Conservation (phyloP, 257 asterid genomes). For the Cinchona pubescens region DNA sequence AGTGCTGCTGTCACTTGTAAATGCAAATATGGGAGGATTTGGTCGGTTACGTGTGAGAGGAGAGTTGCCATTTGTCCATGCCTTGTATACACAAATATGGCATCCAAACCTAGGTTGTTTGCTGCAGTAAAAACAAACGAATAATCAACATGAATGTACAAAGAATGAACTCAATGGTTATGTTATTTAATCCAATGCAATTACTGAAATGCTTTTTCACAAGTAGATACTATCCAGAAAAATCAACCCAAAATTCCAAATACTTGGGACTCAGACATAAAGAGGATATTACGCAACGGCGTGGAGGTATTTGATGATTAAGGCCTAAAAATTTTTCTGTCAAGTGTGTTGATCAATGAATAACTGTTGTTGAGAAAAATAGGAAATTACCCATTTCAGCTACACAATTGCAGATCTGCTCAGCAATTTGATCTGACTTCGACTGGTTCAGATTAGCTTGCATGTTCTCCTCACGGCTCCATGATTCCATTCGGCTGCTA, state of each 20-base stretch:
- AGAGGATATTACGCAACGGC: background rate
- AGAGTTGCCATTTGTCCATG: slow-evolving; percentile 81
- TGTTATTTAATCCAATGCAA: background rate
- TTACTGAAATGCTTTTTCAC: background rate
- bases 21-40: slow-evolving; percentile 71
- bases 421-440: slow-evolving; percentile 57
- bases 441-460: slow-evolving; percentile 37
- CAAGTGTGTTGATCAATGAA: background rate
- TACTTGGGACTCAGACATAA: background rate
- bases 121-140: slow-evolving; percentile 40
- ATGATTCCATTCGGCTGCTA: slow-evolving; percentile 72
- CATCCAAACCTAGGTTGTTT: slow-evolving; percentile 68
- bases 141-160: background rate
- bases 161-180: background rate
- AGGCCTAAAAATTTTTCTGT: background rate
- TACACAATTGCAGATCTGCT: slow-evolving; percentile 70
- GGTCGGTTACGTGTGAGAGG: slow-evolving; percentile 75
- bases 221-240: background rate
- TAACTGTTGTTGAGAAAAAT: background rate
- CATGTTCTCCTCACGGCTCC: slow-evolving; percentile 67
- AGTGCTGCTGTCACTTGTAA: slow-evolving; percentile 60
- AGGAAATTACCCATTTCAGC: slow-evolving; percentile 70
- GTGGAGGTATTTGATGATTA: background rate
- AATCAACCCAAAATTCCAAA: background rate
- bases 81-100: slow-evolving; percentile 74